Evolutionary conservation across 2,329 filamentous ascomycete species (phyloP), one percentile per base, ranked within the genome.

Genomic region (Sporothrix humicola): DNA sequence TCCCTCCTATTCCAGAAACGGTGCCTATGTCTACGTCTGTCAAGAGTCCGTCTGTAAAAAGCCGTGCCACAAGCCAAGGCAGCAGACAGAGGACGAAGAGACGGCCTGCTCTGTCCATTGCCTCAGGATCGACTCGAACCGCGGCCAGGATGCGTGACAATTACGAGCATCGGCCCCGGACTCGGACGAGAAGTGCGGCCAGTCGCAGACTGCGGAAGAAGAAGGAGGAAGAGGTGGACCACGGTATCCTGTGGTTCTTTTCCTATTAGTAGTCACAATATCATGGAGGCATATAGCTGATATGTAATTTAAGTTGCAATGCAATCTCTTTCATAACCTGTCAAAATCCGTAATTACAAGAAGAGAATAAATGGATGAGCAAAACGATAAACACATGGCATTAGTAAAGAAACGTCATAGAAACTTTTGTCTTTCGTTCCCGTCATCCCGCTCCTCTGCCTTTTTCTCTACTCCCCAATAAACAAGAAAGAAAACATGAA

Each of bases 201-300:
- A 58, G 66, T 12, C 58, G 48, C 6, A 46, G 54, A n/a, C 17
- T 68, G 4, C 65, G 56, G 5, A 42, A 50, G 23, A 58, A 26
- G 75, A 72, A 68, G n/a, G 69, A 63, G 8, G 69, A 59, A 7
- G 74, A 75, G 46, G 68, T 50, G 20, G 72, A 73, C 42, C 68
- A 65, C 20, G 68, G 72, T 7, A 48, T 71, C 17, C 8, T 71
- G 50, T 73, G 72, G 69, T 71, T 73, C 20, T 71, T 73, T 50
- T 73, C 69, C 2, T 73, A 73, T 17, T 71, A 54, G 5, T 10
- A 13, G 10, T 4, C 7, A 26, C 20, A 52, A 8, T 4, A 52
- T n/a, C 23, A 52, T n/a, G n/a, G 48, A 52, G 48, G 13, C 15
- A 13, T 12, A 20, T 20, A n/a, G 31, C 12, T 7, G 13, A 23